Evolutionary conservation across 768 basidiomycete genomes (phyloP), one percentile per base, ranked within the genome.

Genomic region (Kwoniella sp.): DNA sequence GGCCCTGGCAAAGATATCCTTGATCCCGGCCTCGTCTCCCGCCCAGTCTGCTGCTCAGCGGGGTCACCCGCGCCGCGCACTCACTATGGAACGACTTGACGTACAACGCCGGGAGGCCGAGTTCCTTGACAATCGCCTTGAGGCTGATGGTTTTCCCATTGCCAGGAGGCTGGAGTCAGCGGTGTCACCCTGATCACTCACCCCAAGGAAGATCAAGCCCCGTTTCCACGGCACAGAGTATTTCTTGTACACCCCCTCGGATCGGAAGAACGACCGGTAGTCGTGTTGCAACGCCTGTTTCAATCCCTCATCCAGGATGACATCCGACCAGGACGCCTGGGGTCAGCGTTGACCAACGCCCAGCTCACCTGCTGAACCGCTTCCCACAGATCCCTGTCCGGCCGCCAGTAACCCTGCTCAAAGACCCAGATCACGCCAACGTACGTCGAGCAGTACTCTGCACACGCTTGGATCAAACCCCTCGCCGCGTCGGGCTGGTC

Each of bases 161-260:
- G 6, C 88, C 87, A 81, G 65, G 64, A 26, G 65, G 68, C 66
- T 68, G 46, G 5, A 15, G 11, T 42, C 9, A 42, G 41, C 41
- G 5, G 5, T 12, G n/a, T 8, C 41, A 42, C 26, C 17, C 5
- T 26, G n/a, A 25, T 42, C 19, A 53, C 47, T 44, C n/a, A 87
- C 84, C 1, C 89, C 89, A 55, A 84, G 78, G 80, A 90, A 79
- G 66, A 90, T 88, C 55, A 89, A 70, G 25, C 88, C 88, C 52
- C 88, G 83, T 85, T 89, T 90, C 88, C 88, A 90, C 0, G 88
- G 84, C 50, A 89, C 86, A 1, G 79, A 79, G 3, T 89, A 77
- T 15, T 82, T 80, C 70, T 83, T 84, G 76, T 89, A 90, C 1
- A 85, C 75, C 46, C 78, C 63, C 62, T 88, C 82, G 0, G 85